Evolutionary conservation across 768 basidiomycete species (phyloP), one percentile per base, ranked within the genome.

Genomic region (Butyriboletus loyo): DNA sequence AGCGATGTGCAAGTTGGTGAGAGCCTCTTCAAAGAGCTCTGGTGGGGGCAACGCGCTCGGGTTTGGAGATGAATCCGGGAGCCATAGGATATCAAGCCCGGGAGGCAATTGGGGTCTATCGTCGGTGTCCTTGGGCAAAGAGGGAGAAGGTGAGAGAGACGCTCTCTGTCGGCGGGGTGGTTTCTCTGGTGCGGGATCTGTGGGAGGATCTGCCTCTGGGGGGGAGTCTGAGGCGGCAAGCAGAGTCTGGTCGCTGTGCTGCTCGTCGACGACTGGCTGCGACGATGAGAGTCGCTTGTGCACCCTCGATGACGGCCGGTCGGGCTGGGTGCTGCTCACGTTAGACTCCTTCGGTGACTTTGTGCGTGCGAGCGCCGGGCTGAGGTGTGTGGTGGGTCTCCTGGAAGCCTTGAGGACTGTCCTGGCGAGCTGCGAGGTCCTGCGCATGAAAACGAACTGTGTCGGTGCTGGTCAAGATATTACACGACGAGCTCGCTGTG

Each of bases 1-100:
- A 5, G 86, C 80, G 53, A 93, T 82, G 52, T 85, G 78, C 7
- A 92, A 66, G 57, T 91, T 89, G 53, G 87, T 82, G 56, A 90
- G 72, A 9, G 82, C 85, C 51, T 91, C 87, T 28, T 91, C 78
- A 32, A 92, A 77, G 40, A 92, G 81, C 58, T 89, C 84, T 6
- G 83, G 80, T 4, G 87, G 88, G 1, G 91, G 91, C 35, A 91
- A 62, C 27, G 71, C 70, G 34, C 56, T 60, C 32, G 52, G 2
- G 35, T 58, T 19, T 1, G 48, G 37, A 4, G 68, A 52, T 1
- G 69, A 58, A 34, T 77, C 77, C 3, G 86, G 79, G 1, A 76
- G 60, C 85, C 85, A 91, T n/a, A 91, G 74, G 44, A 91, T 79
- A 53, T 84, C 74, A 55, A 83, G 71, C 28, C 71, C 80, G 35